Percentiles rank a stretch among this genome's conserved stretches.
These are phyloP conservation scores for Candida ponderosae DNA, from an alignment of 805 yeast species.

Conservation along the genomic window DNA sequence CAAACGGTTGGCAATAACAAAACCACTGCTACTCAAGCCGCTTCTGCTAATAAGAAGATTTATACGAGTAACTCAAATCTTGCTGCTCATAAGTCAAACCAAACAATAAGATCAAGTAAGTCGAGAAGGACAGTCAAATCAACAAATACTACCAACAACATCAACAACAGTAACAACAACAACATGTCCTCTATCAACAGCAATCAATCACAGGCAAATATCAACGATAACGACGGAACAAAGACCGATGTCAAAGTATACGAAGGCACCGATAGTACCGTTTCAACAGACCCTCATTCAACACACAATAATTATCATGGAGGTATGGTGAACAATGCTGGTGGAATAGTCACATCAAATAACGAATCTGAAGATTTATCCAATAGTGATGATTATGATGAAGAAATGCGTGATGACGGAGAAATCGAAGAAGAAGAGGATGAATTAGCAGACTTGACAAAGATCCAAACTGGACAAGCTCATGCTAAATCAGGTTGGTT, in stretches of 20 bases:
- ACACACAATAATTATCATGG: constrained; percentile 1
- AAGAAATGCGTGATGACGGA: constrained; percentile 17
- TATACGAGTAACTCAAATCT: background rate
- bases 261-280: constrained; percentile 20
- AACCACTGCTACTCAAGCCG: background rate
- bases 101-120: background rate
- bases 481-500: constrained; percentile 60
- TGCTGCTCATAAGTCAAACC: background rate
- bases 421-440: constrained; percentile 20
- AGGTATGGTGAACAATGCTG: too few relatives aligned
- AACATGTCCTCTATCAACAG: background rate
- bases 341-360: background rate
- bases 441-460: constrained; percentile 48
- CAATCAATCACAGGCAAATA: constrained; percentile 1
- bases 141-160: background rate
- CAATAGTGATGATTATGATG: constrained; percentile 17
- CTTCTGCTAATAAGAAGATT: background rate
- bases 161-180: constrained; percentile 1
- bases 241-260: constrained; percentile 20
- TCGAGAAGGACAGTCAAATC: background rate
- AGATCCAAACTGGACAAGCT: constrained; percentile 65
- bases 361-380: constrained; percentile 1
- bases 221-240: background rate
- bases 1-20: background rate
- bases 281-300: background rate